Evolutionary conservation across 768 basidiomycete genomes (phyloP).

Genomic region (Naematelia aurantialba): DNA sequence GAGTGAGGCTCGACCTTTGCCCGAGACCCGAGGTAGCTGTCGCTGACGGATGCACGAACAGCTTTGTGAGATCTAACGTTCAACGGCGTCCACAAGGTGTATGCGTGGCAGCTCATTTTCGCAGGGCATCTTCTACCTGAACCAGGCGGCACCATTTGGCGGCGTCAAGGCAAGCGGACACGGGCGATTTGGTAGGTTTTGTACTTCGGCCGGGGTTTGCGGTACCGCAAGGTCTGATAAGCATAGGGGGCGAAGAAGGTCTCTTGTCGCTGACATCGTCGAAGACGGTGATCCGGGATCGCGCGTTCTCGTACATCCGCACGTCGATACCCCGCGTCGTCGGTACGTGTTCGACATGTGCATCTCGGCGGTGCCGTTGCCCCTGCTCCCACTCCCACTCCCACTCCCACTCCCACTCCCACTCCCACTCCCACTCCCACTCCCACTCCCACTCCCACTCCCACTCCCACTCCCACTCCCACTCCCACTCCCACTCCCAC

Average conservation of each 20-base stretch:
- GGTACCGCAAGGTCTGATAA: conserved; percentile 8
- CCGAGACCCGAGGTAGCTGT: conserved; percentile 63
- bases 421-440: no score
- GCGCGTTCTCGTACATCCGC: conserved; percentile 75
- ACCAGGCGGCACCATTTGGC: conserved; percentile 92
- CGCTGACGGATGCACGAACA: conserved; percentile 10
- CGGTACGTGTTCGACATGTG: conserved; percentile 53
- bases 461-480: no score
- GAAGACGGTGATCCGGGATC: conserved; percentile 81
- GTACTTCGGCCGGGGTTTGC: no score
- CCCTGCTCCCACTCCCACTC: no score
- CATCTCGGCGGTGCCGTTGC: no score
- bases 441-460: no score
- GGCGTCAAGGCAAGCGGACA: conserved; percentile 88
- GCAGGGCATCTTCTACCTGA: conserved; percentile 52
- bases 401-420: no score
- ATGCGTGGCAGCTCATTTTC: conserved; percentile 55
- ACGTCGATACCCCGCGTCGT: conserved; percentile 80
- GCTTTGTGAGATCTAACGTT: conserved; percentile 18
- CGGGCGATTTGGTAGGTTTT: conserved; percentile 76
- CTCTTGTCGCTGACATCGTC: conserved; percentile 79
- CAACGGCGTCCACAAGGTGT: conserved; percentile 1
- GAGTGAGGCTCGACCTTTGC: conserved; percentile 61
- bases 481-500: no score
- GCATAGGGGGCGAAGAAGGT: conserved; percentile 83